Evolutionary conservation across 2,329 filamentous ascomycete species (phyloP).

Genomic region (Talaromyces sp.): DNA sequence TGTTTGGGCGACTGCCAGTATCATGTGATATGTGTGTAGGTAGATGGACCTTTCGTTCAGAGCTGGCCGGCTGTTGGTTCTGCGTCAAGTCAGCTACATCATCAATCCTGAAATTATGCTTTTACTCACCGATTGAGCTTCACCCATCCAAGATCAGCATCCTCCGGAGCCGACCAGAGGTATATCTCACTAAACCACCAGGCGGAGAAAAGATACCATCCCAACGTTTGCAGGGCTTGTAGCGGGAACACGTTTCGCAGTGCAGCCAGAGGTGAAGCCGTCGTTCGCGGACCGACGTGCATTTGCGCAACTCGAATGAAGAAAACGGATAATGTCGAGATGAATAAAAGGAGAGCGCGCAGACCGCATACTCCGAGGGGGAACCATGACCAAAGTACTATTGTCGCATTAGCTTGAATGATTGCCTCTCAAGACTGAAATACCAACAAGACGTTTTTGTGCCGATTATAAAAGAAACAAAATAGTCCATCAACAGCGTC

Average conservation of each 20-base stretch:
- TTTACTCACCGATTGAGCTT: conserved; percentile 61
- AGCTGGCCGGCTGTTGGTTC: conserved; percentile 63
- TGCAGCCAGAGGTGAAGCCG: conserved; percentile 64
- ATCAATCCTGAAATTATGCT: neutral
- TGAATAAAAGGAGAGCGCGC: conserved; percentile 71
- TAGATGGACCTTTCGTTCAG: conserved; percentile 87
- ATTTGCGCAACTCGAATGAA: conserved; percentile 82
- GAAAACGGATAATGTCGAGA: conserved; percentile 72
- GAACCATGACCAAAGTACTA: conserved; percentile 83
- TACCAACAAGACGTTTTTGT: conserved; percentile 66
- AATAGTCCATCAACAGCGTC: conserved; percentile 68
- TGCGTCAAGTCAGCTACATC: conserved; percentile 20
- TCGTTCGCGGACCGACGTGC: conserved; percentile 70
- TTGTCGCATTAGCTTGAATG: neutral
- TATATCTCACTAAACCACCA: conserved; percentile 78
- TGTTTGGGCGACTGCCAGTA: conserved; percentile 69
- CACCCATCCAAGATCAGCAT: conserved; percentile 67
- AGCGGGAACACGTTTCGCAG: conserved; percentile 58
- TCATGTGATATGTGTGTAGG: conserved; percentile 66
- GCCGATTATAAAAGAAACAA: conserved; percentile 67
- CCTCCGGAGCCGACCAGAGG: conserved; percentile 64
- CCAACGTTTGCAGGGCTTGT: conserved; percentile 65
- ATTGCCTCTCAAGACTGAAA: neutral
- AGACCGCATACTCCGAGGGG: conserved; percentile 73
- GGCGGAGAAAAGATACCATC: conserved; percentile 75